These are phyloP conservation scores for Scheffersomyces quercinus DNA, from an alignment of 1,139 yeast genomes.

Conservation along the genomic window DNA sequence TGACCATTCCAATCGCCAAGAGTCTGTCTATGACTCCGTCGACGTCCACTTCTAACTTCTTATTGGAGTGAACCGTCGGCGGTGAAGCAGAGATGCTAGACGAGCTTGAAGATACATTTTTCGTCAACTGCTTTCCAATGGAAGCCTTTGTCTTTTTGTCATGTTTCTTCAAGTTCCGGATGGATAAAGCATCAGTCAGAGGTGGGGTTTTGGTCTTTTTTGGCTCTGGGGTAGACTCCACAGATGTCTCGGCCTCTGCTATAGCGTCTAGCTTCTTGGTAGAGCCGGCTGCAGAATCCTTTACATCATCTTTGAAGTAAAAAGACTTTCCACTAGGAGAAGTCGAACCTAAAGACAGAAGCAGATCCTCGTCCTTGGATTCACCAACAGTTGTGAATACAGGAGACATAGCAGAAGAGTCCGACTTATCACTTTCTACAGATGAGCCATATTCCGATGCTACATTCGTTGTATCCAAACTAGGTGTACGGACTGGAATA, in stretches of 20 bases:
- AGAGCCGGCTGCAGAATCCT: constrained; percentile 7
- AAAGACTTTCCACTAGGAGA: constrained; percentile 15
- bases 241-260: constrained; percentile 41
- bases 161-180: constrained; percentile 14
- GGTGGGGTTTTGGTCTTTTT: constrained; percentile 1
- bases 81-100: constrained; percentile 28
- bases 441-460: constrained; percentile 29
- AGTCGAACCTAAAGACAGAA: constrained; percentile 36
- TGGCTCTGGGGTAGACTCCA: constrained; percentile 40
- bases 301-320: constrained; percentile 11
- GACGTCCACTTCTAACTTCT: constrained; percentile 40
- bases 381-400: constrained; percentile 35
- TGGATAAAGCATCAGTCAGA: constrained; percentile 6
- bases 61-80: constrained; percentile 21
- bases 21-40: constrained; percentile 58
- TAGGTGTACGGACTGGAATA: neutral
- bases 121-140: constrained; percentile 10
- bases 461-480: no score
- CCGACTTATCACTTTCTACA: constrained; percentile 39
- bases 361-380: constrained; percentile 40
- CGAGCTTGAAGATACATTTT: constrained; percentile 16
- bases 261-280: constrained; percentile 41
- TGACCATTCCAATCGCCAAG: constrained; percentile 44
- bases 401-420: constrained; percentile 29
- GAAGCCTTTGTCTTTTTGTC: constrained; percentile 7